Evolutionary conservation across 768 basidiomycete genomes (phyloP).

Genomic region (Coprinopsis cinerea): DNA sequence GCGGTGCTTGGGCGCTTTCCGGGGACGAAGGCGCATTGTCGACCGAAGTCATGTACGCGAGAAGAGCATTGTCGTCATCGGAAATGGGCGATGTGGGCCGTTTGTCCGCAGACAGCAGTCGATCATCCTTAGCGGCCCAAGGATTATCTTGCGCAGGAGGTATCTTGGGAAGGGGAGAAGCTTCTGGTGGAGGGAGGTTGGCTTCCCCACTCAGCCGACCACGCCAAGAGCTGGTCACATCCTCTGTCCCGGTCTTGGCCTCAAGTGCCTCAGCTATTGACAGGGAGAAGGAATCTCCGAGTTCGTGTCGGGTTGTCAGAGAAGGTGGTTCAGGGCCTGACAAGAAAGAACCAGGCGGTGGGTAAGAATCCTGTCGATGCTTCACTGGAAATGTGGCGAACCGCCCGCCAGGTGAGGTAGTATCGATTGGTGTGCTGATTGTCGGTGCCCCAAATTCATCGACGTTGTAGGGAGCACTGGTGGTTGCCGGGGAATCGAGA

Average conservation of each 20-base stretch:
- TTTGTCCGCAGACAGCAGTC: not conserved
- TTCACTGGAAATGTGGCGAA: conserved; percentile 69
- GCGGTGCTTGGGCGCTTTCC: not conserved
- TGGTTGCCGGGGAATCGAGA: conserved; percentile 12
- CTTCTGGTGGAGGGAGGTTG: conserved; percentile 7
- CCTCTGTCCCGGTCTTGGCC: conserved; percentile 8
- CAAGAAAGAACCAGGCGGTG: conserved; percentile 22
- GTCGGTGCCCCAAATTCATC: conserved; percentile 40
- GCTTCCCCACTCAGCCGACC: conserved; percentile 13
- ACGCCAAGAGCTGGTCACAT: conserved; percentile 4
- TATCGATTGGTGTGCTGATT: conserved; percentile 5
- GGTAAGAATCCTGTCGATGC: conserved; percentile 19
- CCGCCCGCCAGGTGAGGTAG: conserved; percentile 30
- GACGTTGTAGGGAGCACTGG: conserved; percentile 19
- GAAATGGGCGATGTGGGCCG: conserved; percentile 16
- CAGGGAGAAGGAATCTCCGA: conserved; percentile 27
- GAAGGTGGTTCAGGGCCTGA: conserved; percentile 5
- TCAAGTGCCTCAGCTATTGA: conserved; percentile 29
- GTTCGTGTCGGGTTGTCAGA: conserved; percentile 2
- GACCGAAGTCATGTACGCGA: conserved; percentile 34
- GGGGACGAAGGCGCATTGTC: conserved; percentile 12
- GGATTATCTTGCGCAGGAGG: no score
- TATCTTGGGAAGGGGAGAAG: not conserved
- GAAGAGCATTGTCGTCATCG: conserved; percentile 26
- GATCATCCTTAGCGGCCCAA: not conserved